Conservation (phyloP, 148 eudicot genomes). For the Cornus florida region DNA sequence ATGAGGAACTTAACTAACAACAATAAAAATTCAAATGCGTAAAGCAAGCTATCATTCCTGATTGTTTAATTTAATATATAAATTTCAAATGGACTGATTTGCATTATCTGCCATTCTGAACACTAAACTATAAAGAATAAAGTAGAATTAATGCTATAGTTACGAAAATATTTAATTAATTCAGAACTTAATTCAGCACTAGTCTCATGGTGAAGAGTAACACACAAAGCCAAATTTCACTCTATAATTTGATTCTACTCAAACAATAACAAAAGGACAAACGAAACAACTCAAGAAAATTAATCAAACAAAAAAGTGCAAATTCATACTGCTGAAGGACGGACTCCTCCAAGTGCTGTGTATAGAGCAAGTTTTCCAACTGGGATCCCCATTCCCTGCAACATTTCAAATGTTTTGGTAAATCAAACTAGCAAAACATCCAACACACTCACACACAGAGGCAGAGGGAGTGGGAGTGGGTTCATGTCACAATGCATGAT, state of each 20-base stretch:
- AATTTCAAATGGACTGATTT: too few relatives aligned
- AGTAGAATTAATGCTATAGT: too few relatives aligned
- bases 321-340: conserved; percentile 84
- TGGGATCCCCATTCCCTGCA: conserved; percentile 98
- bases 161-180: neutral
- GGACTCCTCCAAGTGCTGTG: conserved; percentile 95
- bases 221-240: neutral
- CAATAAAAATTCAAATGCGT: too few relatives aligned
- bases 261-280: neutral
- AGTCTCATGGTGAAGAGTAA: neutral
- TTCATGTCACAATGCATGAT: neutral
- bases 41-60: too few relatives aligned
- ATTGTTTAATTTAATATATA: too few relatives aligned
- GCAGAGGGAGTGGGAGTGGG: too few relatives aligned
- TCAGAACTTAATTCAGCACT: neutral
- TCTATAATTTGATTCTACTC: conserved; percentile 1
- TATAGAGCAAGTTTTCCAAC: conserved; percentile 92
- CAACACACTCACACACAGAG: neutral
- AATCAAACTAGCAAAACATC: neutral
- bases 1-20: too few relatives aligned
- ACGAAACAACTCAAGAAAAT: neutral
- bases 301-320: neutral
- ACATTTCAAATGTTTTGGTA: conserved; percentile 18
- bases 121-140: too few relatives aligned
- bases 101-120: too few relatives aligned